phyloP scores from a whole-genome alignment of 2,329 filamentous ascomycete species.

The Aspergillus ochraceus region DNA sequence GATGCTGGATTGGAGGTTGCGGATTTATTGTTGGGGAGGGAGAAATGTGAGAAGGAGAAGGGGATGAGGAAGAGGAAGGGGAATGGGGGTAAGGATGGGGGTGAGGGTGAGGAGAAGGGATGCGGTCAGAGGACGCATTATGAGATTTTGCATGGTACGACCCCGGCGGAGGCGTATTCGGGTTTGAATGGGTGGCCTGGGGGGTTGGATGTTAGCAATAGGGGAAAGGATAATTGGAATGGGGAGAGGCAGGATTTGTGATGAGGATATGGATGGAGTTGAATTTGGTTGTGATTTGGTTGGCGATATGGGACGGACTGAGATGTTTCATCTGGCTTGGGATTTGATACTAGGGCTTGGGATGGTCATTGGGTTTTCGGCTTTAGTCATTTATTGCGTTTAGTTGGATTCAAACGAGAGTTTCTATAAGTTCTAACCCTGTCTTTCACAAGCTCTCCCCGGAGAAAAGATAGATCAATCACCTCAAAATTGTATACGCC shows the following conservation, averaged over 20 bases:
- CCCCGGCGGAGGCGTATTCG: constrained; percentile 29
- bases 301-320: too few relatives aligned
- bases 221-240: background rate
- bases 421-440: too few relatives aligned
- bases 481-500: background rate
- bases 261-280: too few relatives aligned
- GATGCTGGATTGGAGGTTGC: constrained; percentile 45
- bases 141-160: constrained; percentile 30
- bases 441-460: too few relatives aligned
- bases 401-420: too few relatives aligned
- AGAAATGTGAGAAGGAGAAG: constrained; percentile 17
- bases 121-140: constrained; percentile 28
- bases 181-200: constrained; percentile 29
- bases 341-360: too few relatives aligned
- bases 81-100: too few relatives aligned
- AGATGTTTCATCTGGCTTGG: too few relatives aligned
- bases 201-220: background rate
- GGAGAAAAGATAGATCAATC: background rate
- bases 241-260: background rate
- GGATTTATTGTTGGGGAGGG: constrained; percentile 20
- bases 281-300: background rate
- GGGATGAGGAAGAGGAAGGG: background rate
- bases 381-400: too few relatives aligned
- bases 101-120: constrained; percentile 8
- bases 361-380: too few relatives aligned